These are phyloP conservation scores for Amaranthus tricolor DNA, from an alignment of 179 eudicot species.

Conservation along the genomic window DNA sequence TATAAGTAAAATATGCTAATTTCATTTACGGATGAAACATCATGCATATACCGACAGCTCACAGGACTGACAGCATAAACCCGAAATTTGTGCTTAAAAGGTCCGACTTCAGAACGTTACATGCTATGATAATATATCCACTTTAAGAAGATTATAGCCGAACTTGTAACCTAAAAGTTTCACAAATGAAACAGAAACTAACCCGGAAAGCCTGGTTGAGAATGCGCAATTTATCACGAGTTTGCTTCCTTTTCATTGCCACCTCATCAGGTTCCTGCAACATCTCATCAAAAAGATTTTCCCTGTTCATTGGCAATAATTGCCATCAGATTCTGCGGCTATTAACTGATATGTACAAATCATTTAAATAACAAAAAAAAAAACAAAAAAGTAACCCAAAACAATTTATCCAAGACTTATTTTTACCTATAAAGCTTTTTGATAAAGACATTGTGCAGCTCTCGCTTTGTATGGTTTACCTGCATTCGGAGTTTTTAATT, in stretches of 20 bases:
- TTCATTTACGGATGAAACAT: background rate
- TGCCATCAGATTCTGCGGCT: slow-evolving; percentile 9
- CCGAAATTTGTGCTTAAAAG: background rate
- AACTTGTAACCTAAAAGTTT: background rate
- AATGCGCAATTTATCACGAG: slow-evolving; percentile 64
- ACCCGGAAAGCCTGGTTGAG: slow-evolving; percentile 88
- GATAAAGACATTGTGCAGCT: slow-evolving; percentile 87
- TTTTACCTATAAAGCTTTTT: slow-evolving; percentile 78
- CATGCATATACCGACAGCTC: background rate
- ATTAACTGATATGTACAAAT: background rate
- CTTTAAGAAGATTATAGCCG: no score
- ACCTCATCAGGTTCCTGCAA: slow-evolving; percentile 86
- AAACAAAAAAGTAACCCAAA: background rate
- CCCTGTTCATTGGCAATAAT: slow-evolving; percentile 42
- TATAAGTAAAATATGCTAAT: background rate
- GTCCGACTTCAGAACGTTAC: background rate
- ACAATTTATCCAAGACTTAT: background rate
- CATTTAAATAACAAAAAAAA: background rate
- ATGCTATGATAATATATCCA: background rate
- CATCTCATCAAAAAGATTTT: slow-evolving; percentile 84
- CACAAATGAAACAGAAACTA: slow-evolving; percentile 24
- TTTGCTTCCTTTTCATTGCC: slow-evolving; percentile 64
- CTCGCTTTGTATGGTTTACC: slow-evolving; percentile 91
- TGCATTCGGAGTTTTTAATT: slow-evolving; percentile 27
- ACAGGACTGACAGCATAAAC: background rate